A percentile compares a stretch with the other conserved stretches of the same genome.
These are phyloP conservation scores for Hypsizygus ulmarius DNA, from an alignment of 1,284 basidiomycete genomes.

Conservation along the genomic window DNA sequence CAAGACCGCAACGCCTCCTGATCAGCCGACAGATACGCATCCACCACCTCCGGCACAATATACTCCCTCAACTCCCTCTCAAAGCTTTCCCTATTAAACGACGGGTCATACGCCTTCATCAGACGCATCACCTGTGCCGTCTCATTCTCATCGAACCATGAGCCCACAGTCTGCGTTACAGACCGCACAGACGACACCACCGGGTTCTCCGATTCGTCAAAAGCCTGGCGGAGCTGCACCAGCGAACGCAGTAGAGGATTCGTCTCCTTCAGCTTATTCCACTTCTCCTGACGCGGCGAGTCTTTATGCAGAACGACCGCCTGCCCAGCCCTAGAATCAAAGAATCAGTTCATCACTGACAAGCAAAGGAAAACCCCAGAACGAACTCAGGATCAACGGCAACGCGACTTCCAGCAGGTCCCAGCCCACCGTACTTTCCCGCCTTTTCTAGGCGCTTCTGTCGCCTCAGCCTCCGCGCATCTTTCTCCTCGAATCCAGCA, in stretches of 20 bases:
- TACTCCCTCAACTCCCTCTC: slow-evolving; percentile 94
- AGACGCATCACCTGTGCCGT: slow-evolving; percentile 89
- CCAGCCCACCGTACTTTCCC: slow-evolving; percentile 63
- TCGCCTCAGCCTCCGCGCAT: slow-evolving; percentile 74
- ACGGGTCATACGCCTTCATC: slow-evolving; percentile 86
- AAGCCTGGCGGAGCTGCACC: slow-evolving; percentile 64
- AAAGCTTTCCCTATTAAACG: slow-evolving; percentile 84
- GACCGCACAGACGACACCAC: slow-evolving; percentile 79
- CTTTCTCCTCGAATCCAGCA: slow-evolving; percentile 93
- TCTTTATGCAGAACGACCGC: slow-evolving; percentile 83
- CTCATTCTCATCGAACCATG: slow-evolving; percentile 97
- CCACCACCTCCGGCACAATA: slow-evolving; percentile 96
- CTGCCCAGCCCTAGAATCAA: slow-evolving; percentile 67
- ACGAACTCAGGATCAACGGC: slow-evolving; percentile 79
- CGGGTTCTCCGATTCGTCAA: slow-evolving; percentile 94
- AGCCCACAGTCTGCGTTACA: slow-evolving; percentile 83
- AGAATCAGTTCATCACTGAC: slow-evolving; percentile 1
- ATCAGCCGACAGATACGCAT: slow-evolving; percentile 91
- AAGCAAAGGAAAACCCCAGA: not conserved
- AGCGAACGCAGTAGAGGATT: slow-evolving; percentile 71
- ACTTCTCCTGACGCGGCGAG: slow-evolving; percentile 71
- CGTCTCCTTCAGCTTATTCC: slow-evolving; percentile 73
- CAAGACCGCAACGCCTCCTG: slow-evolving; percentile 83
- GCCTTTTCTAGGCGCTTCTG: slow-evolving; percentile 80
- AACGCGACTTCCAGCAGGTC: slow-evolving; percentile 43